Evolutionary conservation across 2,329 filamentous ascomycete species (phyloP).

Genomic region (Venturiaceae sp.): DNA sequence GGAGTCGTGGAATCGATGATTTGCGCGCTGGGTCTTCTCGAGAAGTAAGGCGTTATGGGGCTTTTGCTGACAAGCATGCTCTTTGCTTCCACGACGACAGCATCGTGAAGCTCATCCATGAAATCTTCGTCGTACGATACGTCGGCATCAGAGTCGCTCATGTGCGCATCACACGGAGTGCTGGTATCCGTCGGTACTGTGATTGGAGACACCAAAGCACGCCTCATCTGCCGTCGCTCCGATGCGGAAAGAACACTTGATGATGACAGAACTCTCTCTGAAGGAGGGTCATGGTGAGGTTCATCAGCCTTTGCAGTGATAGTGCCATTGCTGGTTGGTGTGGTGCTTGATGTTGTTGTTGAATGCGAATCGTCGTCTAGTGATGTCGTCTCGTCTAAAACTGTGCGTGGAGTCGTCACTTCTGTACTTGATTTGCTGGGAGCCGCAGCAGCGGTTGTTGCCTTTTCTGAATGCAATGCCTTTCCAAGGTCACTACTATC

Average conservation of each 20-base stretch:
- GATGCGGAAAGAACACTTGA: background rate
- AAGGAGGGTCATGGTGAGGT: background rate
- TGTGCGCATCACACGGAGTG: background rate
- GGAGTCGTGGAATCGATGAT: background rate
- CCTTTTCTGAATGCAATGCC: background rate
- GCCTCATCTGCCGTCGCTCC: background rate
- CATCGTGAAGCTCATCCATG: conserved; percentile 76
- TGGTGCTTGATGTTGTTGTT: background rate
- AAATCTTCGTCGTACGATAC: conserved; percentile 74
- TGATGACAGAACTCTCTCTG: background rate
- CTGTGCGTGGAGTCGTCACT: background rate
- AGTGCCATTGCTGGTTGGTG: background rate
- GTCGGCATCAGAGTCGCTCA: conserved; percentile 24
- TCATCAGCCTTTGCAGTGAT: background rate
- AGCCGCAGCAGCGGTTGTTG: background rate
- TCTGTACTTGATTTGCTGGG: background rate
- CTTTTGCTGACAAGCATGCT: conserved; percentile 72
- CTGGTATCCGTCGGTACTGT: background rate
- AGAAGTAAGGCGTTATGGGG: conserved; percentile 60
- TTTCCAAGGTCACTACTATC: conserved; percentile 1
- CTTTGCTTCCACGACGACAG: conserved; percentile 74
- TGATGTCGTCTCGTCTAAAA: background rate
- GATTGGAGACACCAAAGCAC: background rate
- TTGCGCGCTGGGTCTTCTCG: background rate
- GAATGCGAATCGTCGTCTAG: background rate